These are phyloP conservation scores for Mucor circinelloides DNA, from an alignment of 371 early-diverging fungal species.

Conservation along the genomic window DNA sequence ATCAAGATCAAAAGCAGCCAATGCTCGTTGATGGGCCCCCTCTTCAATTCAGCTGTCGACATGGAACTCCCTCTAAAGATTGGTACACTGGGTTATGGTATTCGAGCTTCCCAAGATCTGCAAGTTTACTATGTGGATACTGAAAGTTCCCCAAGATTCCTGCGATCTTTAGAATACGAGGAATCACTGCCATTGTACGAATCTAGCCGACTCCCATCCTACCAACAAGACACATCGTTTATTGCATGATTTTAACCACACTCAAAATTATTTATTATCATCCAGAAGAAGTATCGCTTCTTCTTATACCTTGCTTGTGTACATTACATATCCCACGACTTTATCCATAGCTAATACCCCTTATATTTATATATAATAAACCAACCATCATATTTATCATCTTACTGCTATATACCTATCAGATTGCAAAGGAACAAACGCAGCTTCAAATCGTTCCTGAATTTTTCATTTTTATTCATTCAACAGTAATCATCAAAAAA, in stretches of 20 bases:
- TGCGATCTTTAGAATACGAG: constrained; percentile 35
- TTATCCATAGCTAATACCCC: neutral
- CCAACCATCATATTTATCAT: too few species aligned
- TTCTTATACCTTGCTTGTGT: neutral
- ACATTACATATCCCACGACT: neutral
- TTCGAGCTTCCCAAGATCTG: constrained; percentile 31
- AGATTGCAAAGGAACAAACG: too few species aligned
- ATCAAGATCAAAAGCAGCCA: constrained; percentile 29
- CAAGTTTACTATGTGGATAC: constrained; percentile 12
- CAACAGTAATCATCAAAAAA: neutral
- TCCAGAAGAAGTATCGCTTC: neutral
- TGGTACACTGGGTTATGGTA: constrained; percentile 44
- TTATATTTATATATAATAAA: too few species aligned
- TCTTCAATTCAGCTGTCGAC: constrained; percentile 14
- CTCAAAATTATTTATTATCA: neutral
- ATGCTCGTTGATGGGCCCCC: constrained; percentile 2
- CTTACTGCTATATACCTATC: neutral
- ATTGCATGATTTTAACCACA: neutral
- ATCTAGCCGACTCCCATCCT: constrained; percentile 18
- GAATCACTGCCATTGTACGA: constrained; percentile 39
- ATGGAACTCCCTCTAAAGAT: constrained; percentile 35
- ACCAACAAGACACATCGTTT: neutral
- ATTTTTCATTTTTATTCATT: neutral
- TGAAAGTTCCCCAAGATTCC: constrained; percentile 23
- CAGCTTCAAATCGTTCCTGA: neutral